phyloP scores from a whole-genome alignment of 140 eudicot species.

The Senecio squalidus region DNA sequence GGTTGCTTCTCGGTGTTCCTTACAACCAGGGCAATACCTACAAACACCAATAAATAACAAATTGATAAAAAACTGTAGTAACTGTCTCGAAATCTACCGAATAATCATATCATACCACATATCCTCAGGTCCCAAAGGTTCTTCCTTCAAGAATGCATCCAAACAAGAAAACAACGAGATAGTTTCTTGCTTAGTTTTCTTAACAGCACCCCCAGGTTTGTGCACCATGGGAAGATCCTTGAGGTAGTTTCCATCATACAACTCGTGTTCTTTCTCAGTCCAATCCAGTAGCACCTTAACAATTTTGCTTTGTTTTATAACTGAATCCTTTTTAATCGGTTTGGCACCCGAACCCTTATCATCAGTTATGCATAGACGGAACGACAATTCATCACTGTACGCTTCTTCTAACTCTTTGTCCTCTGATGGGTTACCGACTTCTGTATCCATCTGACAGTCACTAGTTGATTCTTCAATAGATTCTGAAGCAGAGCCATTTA shows the following conservation, averaged over 20 bases:
- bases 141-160: conserved; percentile 95
- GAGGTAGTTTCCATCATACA: conserved; percentile 70
- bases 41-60: background rate
- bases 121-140: conserved; percentile 98
- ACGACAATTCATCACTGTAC: conserved; percentile 38
- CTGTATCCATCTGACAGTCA: conserved; percentile 31
- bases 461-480: conserved; percentile 38
- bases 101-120: conserved; percentile 69
- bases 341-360: conserved; percentile 55
- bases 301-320: conserved; percentile 36
- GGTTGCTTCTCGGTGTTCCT: conserved; percentile 85
- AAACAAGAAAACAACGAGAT: conserved; percentile 85
- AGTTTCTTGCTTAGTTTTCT: conserved; percentile 88
- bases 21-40: conserved; percentile 97
- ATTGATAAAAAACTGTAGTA: background rate
- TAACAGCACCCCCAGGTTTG: conserved; percentile 57
- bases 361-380: conserved; percentile 50
- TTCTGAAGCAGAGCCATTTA: conserved; percentile 43
- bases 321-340: conserved; percentile 51
- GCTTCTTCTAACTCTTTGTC: conserved; percentile 42
- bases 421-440: conserved; percentile 11
- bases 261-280: conserved; percentile 67
- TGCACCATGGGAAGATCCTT: conserved; percentile 87
- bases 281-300: conserved; percentile 75
- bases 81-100: conserved; percentile 3